phyloP scores from a whole-genome alignment of 108 stramenopile genomes.

The Aurantiochytrium sp. region DNA sequence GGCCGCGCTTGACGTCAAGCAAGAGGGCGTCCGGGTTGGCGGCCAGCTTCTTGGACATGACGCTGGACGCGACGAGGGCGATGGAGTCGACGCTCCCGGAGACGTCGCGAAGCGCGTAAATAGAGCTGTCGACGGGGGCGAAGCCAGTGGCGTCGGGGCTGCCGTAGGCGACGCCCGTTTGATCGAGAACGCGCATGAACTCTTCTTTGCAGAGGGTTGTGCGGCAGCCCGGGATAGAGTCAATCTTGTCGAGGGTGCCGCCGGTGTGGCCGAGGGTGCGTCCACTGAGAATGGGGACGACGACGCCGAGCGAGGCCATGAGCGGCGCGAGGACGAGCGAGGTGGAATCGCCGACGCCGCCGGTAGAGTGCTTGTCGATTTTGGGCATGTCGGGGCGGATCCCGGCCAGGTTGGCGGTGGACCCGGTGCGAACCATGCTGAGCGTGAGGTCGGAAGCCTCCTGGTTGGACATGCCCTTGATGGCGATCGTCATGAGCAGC shows the following conservation, averaged over 20 bases:
- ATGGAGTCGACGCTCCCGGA: constrained; percentile 66
- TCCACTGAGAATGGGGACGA: constrained; percentile 78
- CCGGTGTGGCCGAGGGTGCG: constrained; percentile 77
- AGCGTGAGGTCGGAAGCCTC: constrained; percentile 69
- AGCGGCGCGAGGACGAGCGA: constrained; percentile 70
- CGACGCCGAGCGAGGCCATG: constrained; percentile 60
- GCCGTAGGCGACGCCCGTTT: constrained; percentile 62
- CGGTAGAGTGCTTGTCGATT: constrained; percentile 66
- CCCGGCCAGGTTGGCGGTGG: constrained; percentile 55
- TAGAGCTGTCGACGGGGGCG: constrained; percentile 69
- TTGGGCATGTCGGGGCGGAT: constrained; percentile 28
- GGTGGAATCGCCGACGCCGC: constrained; percentile 78
- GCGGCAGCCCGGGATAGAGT: constrained; percentile 67
- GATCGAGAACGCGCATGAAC: constrained; percentile 54
- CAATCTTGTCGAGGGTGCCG: constrained; percentile 79
- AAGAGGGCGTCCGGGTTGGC: constrained; percentile 70
- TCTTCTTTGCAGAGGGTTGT: constrained; percentile 48
- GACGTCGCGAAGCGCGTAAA: constrained; percentile 77
- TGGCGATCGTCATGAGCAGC: constrained; percentile 79
- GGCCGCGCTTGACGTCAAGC: constrained; percentile 73
- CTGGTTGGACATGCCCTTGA: constrained; percentile 59
- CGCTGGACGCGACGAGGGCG: constrained; percentile 68
- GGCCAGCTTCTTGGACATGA: constrained; percentile 78
- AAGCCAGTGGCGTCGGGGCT: constrained; percentile 53
- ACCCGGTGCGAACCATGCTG: constrained; percentile 67